Evolutionary conservation across 1,139 yeast species (phyloP), one percentile per base, ranked within the genome.

Genomic region (Dujonia santamariae): DNA sequence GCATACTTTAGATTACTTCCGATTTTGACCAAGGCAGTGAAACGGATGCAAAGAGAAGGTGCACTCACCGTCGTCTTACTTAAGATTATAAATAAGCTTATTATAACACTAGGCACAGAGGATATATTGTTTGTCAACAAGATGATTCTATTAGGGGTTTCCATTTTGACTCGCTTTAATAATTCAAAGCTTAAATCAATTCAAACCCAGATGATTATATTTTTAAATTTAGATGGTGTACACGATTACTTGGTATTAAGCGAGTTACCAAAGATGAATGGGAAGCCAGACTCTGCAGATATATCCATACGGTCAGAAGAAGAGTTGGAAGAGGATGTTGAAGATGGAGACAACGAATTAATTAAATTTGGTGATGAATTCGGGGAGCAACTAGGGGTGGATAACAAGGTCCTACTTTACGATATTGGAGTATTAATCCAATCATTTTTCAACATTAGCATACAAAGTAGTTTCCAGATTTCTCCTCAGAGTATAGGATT

Each of bases 11-110:
- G 47, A 27, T 27, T 67, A 2, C 39, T 60, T 3, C 42, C 44
- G 2, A 33, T 65, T 4, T 36, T 66, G 8, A 39, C 45, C 11
- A 39, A 41, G 6, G 53, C 57, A 1, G 31, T 46, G 2, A 36
- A 38, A 3, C 19, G 34, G 3, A 50, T 44, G 35, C 50, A 48
- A 32, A 54, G 54, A 26, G 69, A 62, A 36, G 50, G 42, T 30
- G 37, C 48, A 3, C 35, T 57, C 13, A 42, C 55, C 7, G 45
- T 59, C 2, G 40, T 46, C 4, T 40, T 65, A 2, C 57, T 71
- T 35, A 53, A 47, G 34, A 54, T 72, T 12, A 51, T 71, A 20
- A 72, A 72, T 44, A 61, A 61, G 35, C 44, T 63, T 6, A 41
- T 69, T n/a, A 41, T 59, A 2, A 46, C 53, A 4, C 38, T 61